These are phyloP conservation scores for Stentor roeselii DNA, from an alignment of 73 alveolate genomes.

Conservation along the genomic window DNA sequence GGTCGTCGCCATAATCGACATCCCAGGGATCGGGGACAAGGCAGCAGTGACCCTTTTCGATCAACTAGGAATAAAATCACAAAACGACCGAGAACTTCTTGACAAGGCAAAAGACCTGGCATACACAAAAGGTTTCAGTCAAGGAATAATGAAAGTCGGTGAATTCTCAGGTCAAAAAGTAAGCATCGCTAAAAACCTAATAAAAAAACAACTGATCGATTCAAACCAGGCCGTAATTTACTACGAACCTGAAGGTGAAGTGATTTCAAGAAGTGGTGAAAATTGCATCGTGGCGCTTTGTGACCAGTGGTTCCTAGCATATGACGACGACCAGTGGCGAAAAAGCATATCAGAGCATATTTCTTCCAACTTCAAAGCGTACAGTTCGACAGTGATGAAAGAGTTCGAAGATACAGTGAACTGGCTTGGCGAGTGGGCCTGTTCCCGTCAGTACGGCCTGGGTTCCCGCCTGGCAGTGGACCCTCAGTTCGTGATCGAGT, in stretches of 20 bases:
- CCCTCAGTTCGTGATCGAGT: constrained; percentile 90
- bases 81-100: constrained; percentile 81
- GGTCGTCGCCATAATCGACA: constrained; percentile 88
- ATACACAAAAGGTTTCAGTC: constrained; percentile 92
- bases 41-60: constrained; percentile 86
- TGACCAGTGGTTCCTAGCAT: constrained; percentile 97
- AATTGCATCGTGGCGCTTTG: constrained; percentile 98
- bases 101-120: constrained; percentile 90
- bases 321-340: constrained; percentile 97
- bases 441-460: constrained; percentile 96
- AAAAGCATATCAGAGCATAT: constrained; percentile 81
- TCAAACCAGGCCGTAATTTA: constrained; percentile 81
- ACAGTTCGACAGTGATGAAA: constrained; percentile 74
- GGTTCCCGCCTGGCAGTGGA: constrained; percentile 99
- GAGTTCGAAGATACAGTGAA: constrained; percentile 89
- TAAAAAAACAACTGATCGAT: constrained; percentile 70
- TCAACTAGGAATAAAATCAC: constrained; percentile 72
- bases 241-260: constrained; percentile 97
- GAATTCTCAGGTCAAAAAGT: constrained; percentile 79
- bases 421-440: constrained; percentile 99
- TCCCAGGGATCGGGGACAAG: constrained; percentile 71
- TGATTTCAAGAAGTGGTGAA: constrained; percentile 94
- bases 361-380: constrained; percentile 80
- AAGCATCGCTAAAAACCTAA: constrained; percentile 74
- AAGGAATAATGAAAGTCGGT: constrained; percentile 91